Base-by-base conservation (phyloP, 495 filamentous ascomycete genomes). In the Aspergillus indologenus region DNA sequence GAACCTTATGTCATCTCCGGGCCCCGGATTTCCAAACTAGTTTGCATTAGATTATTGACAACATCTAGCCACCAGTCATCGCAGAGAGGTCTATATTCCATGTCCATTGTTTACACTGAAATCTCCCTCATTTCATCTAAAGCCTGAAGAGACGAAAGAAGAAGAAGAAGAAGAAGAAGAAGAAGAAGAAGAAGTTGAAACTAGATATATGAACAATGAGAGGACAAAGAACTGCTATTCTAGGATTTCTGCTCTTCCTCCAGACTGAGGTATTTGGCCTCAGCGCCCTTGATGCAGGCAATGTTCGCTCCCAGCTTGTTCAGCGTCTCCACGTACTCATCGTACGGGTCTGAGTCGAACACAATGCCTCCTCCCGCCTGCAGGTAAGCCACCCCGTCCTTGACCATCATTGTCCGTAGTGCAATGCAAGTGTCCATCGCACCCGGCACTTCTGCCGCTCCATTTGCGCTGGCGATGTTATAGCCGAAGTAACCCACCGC, bases 401-500 rank as follows among this genome's bases (percentile, higher is more conserved):
- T 98, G 47, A 94, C 81, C 68, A 96, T 64, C 94, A 98, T 98
- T 9, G 94, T 98, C 43, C 94, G 83, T 58, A 98, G 78, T n/a
- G 94, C 94, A 74, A 98, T 98, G 71, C 92, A 97, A 2, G 93
- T 97, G 70, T 98, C 94, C 94, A 98, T 98, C 14, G 90, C 91
- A 9, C 95, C 94, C 55, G 92, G 86, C 52, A 66, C 65, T 64
- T 71, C 73, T 14, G 60, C 67, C 23, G 74, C 66, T 1, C 76
- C 76, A 29, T 79, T 72, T 2, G 53, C 42, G 42, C 64, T 70
- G 56, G 72, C 68, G 24, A 71, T 78, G 59, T 75, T 75, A 59
- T 72, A 79, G 1, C 75, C 75, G 54, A 78, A 79, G 74, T 96
- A 98, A 1, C 94, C 94, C 5, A 97, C 91, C 0, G 95, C 94